Conservation (phyloP, 176 grass and related monocot genomes). For the Ananas comosus region DNA sequence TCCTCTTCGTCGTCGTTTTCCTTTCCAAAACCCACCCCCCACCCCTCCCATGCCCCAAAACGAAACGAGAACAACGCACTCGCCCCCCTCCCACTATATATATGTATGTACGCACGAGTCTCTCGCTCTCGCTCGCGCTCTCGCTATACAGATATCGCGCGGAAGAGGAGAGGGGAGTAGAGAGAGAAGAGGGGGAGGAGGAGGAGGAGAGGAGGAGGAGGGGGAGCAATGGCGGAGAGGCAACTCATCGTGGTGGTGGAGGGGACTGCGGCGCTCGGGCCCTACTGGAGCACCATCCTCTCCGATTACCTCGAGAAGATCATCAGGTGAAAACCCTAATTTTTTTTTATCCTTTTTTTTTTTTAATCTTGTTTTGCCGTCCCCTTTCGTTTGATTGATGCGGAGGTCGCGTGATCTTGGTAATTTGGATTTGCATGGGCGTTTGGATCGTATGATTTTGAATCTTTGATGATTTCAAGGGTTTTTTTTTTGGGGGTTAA, state of each 20-base stretch:
- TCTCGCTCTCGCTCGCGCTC: no score
- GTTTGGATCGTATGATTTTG: background rate
- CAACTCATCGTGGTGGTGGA: slow-evolving; percentile 78
- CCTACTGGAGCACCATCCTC: slow-evolving; percentile 54
- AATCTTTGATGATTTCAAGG: background rate
- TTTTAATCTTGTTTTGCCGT: background rate
- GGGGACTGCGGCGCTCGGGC: slow-evolving; percentile 65
- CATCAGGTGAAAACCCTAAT: slow-evolving; percentile 40
- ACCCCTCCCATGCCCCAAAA: no score
- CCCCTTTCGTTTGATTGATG: background rate
- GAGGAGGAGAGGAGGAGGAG: background rate
- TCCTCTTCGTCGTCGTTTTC: no score
- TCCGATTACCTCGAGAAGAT: slow-evolving; percentile 91
- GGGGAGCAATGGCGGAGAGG: slow-evolving; percentile 34
- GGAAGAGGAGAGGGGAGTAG: background rate
- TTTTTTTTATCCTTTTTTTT: background rate
- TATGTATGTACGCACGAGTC: no score
- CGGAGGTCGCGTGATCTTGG: no score
- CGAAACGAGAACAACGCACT: no score
- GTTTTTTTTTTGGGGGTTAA: no score
- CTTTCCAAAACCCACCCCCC: no score
- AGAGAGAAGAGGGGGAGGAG: background rate
- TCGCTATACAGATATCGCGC: background rate
- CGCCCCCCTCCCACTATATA: no score
- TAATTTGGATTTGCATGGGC: no score